Base-by-base conservation (phyloP, 305 asterid genomes). In the Coffea humblotiana region DNA sequence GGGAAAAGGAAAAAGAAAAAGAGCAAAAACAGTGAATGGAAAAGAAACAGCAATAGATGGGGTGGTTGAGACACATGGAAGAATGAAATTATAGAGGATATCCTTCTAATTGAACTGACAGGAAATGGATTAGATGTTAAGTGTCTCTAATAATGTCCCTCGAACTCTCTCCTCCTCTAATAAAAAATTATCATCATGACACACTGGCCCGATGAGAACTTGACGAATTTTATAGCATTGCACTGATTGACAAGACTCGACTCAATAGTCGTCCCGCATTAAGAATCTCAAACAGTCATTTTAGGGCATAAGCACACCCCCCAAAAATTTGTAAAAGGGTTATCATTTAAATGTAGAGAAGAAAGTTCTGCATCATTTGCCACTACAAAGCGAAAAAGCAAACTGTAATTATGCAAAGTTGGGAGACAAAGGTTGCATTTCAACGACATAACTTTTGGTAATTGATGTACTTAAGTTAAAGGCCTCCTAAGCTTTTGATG, bases 371-470 rank as follows among this genome's bases (percentile, higher is more conserved):
- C 85, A 88, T 86, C 82, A 87, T 86, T 85, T 85, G 81, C 89
- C 89, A 88, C 91, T 84, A 86, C 83, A 87, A 88, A 88, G 86
- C 83, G 65, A 80, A 85, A 82, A 85, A 27, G 82, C 82, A 81
- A 67, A 67, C 69, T 82, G 90, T 88, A 88, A 90, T 89, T 82
- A 89, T 89, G 81, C 82, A 80, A 76, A 83, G 78, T 67, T 12
- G 64, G 82, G 82, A 64, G 82, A 82, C 84, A 77, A 77, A 76
- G 77, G 43, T 15, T 54, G 77, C 56, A 83, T 83, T 88, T 88
- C 92, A 88, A 87, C 90, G 88, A 86, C 90, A 90, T 72, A 52
- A 85, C 88, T 88, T 86, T 86, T 79, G 77, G 87, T 88, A 88
- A 90, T 86, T 87, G 91, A 84, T 85, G 81, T 78, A 65, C 56